Evolutionary conservation across 2,329 filamentous ascomycete species (phyloP).

Genomic region (Didymella lethalis): DNA sequence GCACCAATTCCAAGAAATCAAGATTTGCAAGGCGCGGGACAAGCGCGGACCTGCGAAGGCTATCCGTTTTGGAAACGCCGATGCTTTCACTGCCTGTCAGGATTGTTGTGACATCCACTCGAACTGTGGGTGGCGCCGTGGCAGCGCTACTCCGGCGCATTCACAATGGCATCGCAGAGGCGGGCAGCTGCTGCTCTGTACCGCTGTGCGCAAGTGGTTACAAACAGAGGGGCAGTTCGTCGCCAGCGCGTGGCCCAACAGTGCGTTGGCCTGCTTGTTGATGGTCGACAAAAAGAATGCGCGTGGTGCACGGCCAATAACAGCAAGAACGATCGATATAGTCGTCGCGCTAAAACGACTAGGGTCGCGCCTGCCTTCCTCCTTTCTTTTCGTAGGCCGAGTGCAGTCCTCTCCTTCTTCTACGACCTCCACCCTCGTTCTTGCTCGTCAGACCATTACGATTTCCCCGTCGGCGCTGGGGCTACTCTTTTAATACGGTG

Average conservation of each 20-base stretch:
- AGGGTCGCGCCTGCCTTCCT: constrained; percentile 25
- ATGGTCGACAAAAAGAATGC: constrained; percentile 20
- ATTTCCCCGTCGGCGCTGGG: constrained; percentile 33
- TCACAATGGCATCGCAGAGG: background rate
- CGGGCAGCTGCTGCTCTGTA: constrained; percentile 5
- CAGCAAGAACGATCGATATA: constrained; percentile 2
- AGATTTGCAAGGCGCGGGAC: constrained; percentile 20
- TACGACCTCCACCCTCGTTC: constrained; percentile 31
- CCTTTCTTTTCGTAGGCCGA: constrained; percentile 24
- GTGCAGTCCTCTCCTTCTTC: constrained; percentile 28
- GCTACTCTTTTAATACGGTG: constrained; percentile 41
- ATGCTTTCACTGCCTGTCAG: constrained; percentile 19
- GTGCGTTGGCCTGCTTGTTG: constrained; percentile 19
- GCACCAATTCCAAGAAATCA: constrained; percentile 12
- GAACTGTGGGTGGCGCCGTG: constrained; percentile 14
- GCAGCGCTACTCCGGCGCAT: constrained; percentile 2
- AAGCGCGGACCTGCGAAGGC: constrained; percentile 11
- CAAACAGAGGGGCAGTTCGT: constrained; percentile 4
- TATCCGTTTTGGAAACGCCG: constrained; percentile 22
- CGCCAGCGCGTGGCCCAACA: constrained; percentile 18
- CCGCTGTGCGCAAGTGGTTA: constrained; percentile 3
- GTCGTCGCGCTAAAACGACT: constrained; percentile 19
- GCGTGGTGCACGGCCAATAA: constrained; percentile 1
- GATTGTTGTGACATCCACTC: constrained; percentile 12
- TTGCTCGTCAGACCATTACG: constrained; percentile 35